A percentile compares a stretch with the other conserved stretches of the same genome.
Evolutionary conservation across 306 rosid species (phyloP).

Genomic region (Alnus glutinosa): DNA sequence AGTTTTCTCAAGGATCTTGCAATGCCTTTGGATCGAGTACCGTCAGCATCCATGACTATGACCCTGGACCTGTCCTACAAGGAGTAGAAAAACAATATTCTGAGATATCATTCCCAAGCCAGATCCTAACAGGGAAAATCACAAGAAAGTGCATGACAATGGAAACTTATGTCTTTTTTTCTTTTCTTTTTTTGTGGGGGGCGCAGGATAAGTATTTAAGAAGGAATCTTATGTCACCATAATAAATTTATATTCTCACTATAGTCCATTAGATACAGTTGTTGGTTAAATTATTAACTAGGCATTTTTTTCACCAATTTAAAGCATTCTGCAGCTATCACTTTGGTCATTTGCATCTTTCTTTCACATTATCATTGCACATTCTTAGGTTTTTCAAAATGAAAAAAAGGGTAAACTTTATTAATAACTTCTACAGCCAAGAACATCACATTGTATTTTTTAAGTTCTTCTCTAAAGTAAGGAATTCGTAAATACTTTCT

Average conservation of each 20-base stretch:
- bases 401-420: background rate
- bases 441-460: constrained; percentile 11
- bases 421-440: background rate
- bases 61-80: constrained; percentile 96
- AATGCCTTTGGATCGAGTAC: constrained; percentile 74
- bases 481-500: background rate
- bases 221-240: background rate
- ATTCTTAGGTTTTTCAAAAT: constrained; percentile 10
- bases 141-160: constrained; percentile 19
- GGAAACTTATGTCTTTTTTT: background rate
- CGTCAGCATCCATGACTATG: constrained; percentile 86
- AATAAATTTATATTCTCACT: background rate
- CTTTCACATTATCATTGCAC: constrained; percentile 10
- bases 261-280: background rate
- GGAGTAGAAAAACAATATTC: constrained; percentile 47
- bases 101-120: constrained; percentile 43
- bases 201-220: too few species aligned
- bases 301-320: background rate
- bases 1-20: constrained; percentile 89
- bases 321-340: background rate
- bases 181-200: too few species aligned
- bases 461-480: background rate
- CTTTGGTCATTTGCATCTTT: constrained; percentile 6
- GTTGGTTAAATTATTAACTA: background rate
- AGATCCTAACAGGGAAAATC: constrained; percentile 26